Evolutionary conservation across 441 rosid species (phyloP).

Genomic region (Daphne laureola): DNA sequence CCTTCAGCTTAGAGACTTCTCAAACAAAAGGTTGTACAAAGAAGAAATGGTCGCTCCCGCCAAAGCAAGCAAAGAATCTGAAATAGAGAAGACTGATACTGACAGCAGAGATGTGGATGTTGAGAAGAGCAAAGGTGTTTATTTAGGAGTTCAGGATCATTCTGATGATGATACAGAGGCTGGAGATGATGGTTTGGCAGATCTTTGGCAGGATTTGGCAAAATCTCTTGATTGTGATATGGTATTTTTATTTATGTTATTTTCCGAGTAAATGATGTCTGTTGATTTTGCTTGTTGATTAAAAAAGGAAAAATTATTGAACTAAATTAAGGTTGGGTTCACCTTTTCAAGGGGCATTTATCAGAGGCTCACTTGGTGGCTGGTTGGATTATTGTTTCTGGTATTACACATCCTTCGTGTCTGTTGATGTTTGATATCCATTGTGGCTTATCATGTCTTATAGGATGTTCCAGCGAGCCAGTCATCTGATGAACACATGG

Average conservation of each 20-base stretch:
- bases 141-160: conserved; percentile 53
- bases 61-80: conserved; percentile 23
- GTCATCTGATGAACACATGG: conserved; percentile 28
- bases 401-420: conserved; percentile 4
- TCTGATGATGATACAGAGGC: conserved; percentile 24
- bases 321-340: neutral
- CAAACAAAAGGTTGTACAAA: conserved; percentile 10
- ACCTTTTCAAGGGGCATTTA: too few species aligned
- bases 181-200: conserved; percentile 68
- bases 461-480: conserved; percentile 44
- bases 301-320: neutral
- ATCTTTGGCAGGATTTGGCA: conserved; percentile 86
- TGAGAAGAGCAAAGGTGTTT: conserved; percentile 48
- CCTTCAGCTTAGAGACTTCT: conserved; percentile 21
- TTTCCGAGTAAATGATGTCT: neutral
- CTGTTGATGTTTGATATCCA: conserved; percentile 4
- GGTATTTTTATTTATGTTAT: conserved; percentile 30
- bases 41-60: conserved; percentile 12
- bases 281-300: neutral
- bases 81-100: conserved; percentile 32
- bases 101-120: conserved; percentile 17
- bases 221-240: conserved; percentile 59
- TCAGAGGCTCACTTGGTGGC: too few species aligned
- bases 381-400: neutral
- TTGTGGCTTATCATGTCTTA: conserved; percentile 19